phyloP scores from a whole-genome alignment of 768 basidiomycete genomes.

The Pisolithus tinctorius region DNA sequence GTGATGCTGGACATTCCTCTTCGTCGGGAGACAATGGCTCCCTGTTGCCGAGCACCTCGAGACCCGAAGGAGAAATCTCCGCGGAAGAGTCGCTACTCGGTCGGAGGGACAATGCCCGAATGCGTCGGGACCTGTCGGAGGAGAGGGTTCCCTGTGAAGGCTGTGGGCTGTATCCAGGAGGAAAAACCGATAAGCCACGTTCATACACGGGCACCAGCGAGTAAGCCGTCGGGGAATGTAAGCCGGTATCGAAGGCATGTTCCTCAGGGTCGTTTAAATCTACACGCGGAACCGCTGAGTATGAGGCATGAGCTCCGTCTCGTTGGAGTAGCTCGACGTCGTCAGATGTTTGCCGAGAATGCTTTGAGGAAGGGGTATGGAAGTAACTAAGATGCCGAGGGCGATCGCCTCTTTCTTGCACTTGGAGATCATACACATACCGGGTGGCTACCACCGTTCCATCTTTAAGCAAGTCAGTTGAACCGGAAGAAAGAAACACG shows the following conservation, averaged over 20 bases:
- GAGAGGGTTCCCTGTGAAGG: constrained; percentile 4
- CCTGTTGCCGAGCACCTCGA: background rate
- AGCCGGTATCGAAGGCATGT: constrained; percentile 17
- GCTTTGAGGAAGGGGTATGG: constrained; percentile 14
- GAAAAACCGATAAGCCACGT: constrained; percentile 5
- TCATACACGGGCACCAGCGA: constrained; percentile 13
- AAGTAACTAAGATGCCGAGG: constrained; percentile 27
- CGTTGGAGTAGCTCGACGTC: constrained; percentile 20
- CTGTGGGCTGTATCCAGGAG: constrained; percentile 2
- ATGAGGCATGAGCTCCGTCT: constrained; percentile 4
- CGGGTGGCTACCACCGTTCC: constrained; percentile 48
- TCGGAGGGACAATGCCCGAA: constrained; percentile 27
- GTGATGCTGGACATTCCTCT: constrained; percentile 15
- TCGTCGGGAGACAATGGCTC: constrained; percentile 2
- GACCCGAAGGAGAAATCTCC: background rate
- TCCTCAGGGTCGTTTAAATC: constrained; percentile 11
- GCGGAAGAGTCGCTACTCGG: constrained; percentile 6
- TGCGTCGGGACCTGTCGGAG: constrained; percentile 8
- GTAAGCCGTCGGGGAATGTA: constrained; percentile 9
- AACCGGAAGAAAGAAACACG: background rate
- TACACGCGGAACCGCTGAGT: background rate
- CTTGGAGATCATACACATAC: constrained; percentile 45
- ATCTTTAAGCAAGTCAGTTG: constrained; percentile 29
- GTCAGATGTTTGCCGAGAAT: constrained; percentile 22
- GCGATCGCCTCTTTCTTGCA: constrained; percentile 41